A percentile compares a stretch with the other conserved stretches of the same genome.
phyloP scores from a whole-genome alignment of 768 basidiomycete species.

The Tricholoma furcatifolium region DNA sequence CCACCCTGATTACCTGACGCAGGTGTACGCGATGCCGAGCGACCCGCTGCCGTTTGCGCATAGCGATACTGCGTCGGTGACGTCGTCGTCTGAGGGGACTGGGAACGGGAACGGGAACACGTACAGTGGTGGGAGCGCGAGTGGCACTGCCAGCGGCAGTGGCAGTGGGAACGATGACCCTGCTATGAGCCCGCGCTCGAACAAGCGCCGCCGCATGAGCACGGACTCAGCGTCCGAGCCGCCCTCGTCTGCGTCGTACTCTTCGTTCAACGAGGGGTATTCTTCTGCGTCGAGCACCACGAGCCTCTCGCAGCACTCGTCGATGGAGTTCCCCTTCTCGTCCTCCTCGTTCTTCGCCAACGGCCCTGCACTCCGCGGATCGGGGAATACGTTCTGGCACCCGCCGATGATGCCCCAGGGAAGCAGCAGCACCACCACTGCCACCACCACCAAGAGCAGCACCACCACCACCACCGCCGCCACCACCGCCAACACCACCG shows the following conservation, averaged over 20 bases:
- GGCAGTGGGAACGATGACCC: slow-evolving; percentile 20
- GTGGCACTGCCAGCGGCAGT: slow-evolving; percentile 35
- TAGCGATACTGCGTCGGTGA: slow-evolving; percentile 32
- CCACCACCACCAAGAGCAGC: too few relatives aligned
- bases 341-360: slow-evolving; percentile 21
- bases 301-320: slow-evolving; percentile 55
- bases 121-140: neutral
- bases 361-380: slow-evolving; percentile 53
- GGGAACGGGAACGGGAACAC: neutral
- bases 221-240: slow-evolving; percentile 50
- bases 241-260: slow-evolving; percentile 63
- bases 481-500: too few relatives aligned
- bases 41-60: slow-evolving; percentile 56
- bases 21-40: slow-evolving; percentile 43
- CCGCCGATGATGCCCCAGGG: slow-evolving; percentile 66
- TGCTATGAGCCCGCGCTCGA: slow-evolving; percentile 44
- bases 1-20: slow-evolving; percentile 67
- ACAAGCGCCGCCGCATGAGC: slow-evolving; percentile 76
- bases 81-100: neutral
- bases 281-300: slow-evolving; percentile 42
- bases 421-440: neutral
- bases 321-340: slow-evolving; percentile 69
- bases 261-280: slow-evolving; percentile 61
- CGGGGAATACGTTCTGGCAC: slow-evolving; percentile 73
- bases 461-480: too few relatives aligned